These are phyloP conservation scores for Lyophyllum semitale DNA, from an alignment of 768 basidiomycete genomes.

Conservation along the genomic window DNA sequence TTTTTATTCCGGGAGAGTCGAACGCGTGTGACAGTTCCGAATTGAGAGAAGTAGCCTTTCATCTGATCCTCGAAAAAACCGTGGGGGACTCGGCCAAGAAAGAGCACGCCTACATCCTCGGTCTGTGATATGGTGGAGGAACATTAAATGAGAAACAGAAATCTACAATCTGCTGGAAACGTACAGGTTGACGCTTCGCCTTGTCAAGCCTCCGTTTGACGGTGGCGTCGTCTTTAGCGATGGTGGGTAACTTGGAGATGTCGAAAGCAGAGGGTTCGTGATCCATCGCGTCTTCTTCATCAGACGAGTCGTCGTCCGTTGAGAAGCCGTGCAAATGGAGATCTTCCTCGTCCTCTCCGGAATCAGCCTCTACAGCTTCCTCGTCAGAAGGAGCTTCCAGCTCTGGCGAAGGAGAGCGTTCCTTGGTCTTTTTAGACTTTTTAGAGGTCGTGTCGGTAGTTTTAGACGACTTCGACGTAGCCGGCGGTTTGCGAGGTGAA, in stretches of 20 bases:
- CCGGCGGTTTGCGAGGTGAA: constrained; percentile 8
- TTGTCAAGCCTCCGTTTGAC: constrained; percentile 68
- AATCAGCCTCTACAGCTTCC: constrained; percentile 19
- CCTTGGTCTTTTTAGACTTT: constrained; percentile 26
- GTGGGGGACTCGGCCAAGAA: constrained; percentile 89
- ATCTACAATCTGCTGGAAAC: constrained; percentile 24
- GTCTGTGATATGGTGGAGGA: constrained; percentile 25
- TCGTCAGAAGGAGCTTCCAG: constrained; percentile 18
- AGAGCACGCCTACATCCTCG: constrained; percentile 81
- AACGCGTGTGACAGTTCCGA: constrained; percentile 85
- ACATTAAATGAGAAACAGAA: constrained; percentile 3
- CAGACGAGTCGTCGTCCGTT: constrained; percentile 78
- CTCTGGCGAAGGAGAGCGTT: constrained; percentile 19
- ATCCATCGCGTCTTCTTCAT: constrained; percentile 60
- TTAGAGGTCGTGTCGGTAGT: constrained; percentile 14
- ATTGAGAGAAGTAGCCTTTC: constrained; percentile 91
- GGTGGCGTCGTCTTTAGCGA: constrained; percentile 84
- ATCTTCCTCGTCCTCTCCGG: constrained; percentile 42
- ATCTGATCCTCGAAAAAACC: constrained; percentile 98
- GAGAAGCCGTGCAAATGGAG: constrained; percentile 70
- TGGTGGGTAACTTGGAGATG: constrained; percentile 74
- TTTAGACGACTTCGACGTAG: constrained; percentile 3
- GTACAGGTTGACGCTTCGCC: constrained; percentile 67
- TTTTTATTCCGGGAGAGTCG: constrained; percentile 93
- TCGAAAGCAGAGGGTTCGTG: constrained; percentile 60